Percentiles rank a stretch among this genome's conserved stretches.
phyloP scores from a whole-genome alignment of 2,329 filamentous ascomycete genomes.

The Fusarium longipes region DNA sequence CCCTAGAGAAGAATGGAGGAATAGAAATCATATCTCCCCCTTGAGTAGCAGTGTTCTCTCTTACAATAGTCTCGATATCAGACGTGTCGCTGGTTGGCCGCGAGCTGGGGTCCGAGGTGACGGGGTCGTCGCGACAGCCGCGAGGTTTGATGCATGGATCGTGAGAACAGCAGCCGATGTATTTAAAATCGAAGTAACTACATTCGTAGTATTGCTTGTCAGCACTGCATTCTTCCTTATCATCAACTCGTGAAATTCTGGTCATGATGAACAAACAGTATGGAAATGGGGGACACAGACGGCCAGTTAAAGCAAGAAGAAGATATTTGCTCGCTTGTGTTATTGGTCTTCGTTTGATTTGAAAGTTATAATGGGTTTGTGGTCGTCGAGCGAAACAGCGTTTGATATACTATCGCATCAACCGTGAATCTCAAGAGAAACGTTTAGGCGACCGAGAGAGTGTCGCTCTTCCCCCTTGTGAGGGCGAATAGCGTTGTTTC shows the following conservation, averaged over 20 bases:
- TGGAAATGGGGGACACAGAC: constrained; percentile 5
- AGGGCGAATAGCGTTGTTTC: constrained; percentile 5
- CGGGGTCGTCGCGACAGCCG: constrained; percentile 9
- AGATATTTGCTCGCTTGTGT: constrained; percentile 3
- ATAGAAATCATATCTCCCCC: neutral
- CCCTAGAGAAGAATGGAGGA: neutral
- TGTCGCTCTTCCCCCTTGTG: neutral
- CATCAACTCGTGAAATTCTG: constrained; percentile 11
- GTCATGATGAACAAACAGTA: constrained; percentile 29
- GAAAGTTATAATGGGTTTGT: neutral
- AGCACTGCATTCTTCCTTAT: constrained; percentile 43
- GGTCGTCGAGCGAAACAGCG: neutral
- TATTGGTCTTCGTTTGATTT: neutral
- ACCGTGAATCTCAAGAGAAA: constrained; percentile 31
- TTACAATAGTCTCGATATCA: neutral
- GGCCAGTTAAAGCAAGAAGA: neutral
- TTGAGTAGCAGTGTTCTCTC: neutral
- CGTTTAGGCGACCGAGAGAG: neutral
- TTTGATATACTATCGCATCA: constrained; percentile 29
- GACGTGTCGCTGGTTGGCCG: constrained; percentile 9
- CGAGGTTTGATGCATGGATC: constrained; percentile 54
- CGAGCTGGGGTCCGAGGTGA: neutral
- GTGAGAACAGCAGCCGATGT: constrained; percentile 57
- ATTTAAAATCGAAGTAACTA: constrained; percentile 48
- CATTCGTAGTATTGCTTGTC: constrained; percentile 55